These are phyloP conservation scores for Vicia sativa DNA, from an alignment of 306 rosid genomes.

Conservation along the genomic window DNA sequence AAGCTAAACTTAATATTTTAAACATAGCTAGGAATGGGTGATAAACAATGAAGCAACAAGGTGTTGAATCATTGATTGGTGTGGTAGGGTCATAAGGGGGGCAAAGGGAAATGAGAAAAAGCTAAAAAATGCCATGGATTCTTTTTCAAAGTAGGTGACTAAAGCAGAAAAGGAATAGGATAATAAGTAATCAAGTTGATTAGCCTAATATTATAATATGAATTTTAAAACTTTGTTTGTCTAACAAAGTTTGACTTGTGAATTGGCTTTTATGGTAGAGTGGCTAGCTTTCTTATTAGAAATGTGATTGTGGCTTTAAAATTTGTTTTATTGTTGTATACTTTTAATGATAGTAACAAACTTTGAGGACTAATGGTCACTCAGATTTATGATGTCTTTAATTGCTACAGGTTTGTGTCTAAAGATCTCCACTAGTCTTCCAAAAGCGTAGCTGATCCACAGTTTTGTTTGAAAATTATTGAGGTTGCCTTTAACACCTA, in stretches of 20 bases:
- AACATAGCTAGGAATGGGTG: constrained; percentile 28
- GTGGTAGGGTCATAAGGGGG: constrained; percentile 42
- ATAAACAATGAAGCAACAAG: constrained; percentile 27
- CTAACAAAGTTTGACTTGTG: constrained; percentile 54
- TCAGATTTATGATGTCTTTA: constrained; percentile 37
- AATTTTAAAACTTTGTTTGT: constrained; percentile 38
- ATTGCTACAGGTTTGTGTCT: constrained; percentile 37
- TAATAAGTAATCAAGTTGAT: constrained; percentile 39
- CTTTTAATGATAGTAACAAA: constrained; percentile 37
- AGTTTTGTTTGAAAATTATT: constrained; percentile 40
- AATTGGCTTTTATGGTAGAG: constrained; percentile 41
- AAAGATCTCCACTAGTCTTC: constrained; percentile 40
- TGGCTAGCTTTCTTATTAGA: constrained; percentile 32
- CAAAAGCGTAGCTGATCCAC: constrained; percentile 42
- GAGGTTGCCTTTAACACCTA: constrained; percentile 25
- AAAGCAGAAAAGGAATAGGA: constrained; percentile 43
- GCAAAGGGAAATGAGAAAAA: constrained; percentile 38
- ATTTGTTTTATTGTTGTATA: constrained; percentile 25
- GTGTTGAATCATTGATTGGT: constrained; percentile 45
- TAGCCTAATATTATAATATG: constrained; percentile 28
- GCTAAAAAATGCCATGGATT: constrained; percentile 41
- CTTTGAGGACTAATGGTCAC: constrained; percentile 43
- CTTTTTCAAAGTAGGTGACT: constrained; percentile 54
- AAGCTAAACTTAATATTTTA: background rate
- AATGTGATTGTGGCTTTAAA: constrained; percentile 31